Percentiles rank a stretch among this genome's conserved stretches.
phyloP scores from a whole-genome alignment of 805 yeast genomes.

The Candida tibetensis region DNA sequence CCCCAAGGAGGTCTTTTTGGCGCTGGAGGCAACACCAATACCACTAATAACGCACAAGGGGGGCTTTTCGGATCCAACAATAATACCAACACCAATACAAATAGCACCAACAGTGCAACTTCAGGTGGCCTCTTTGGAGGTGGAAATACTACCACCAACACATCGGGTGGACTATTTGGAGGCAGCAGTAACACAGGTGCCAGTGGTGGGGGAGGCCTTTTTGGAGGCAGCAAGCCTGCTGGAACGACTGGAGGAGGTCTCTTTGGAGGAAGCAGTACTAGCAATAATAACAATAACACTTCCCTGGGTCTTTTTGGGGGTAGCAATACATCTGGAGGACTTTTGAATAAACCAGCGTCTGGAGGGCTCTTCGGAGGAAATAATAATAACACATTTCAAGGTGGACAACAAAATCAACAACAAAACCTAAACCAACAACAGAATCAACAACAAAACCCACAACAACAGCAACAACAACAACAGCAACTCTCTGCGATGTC shows the following conservation, averaged over 20 bases:
- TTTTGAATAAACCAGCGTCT: constrained; percentile 7
- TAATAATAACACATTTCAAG: neutral
- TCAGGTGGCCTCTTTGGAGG: constrained; percentile 10
- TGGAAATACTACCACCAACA: constrained; percentile 3
- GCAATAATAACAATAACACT: constrained; percentile 8
- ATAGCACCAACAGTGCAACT: neutral
- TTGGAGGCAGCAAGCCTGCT: constrained; percentile 11
- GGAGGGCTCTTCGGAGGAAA: constrained; percentile 9
- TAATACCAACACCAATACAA: constrained; percentile 5
- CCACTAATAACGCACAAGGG: neutral
- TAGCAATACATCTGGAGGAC: neutral
- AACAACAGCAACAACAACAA: constrained; percentile 42
- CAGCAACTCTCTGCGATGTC: constrained; percentile 68
- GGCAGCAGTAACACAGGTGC: constrained; percentile 7
- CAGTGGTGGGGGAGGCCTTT: constrained; percentile 8
- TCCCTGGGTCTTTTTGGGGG: neutral
- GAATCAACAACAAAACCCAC: constrained; percentile 26
- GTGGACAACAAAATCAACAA: neutral
- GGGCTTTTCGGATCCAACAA: constrained; percentile 10
- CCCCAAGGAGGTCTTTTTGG: constrained; percentile 9
- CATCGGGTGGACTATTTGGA: constrained; percentile 13
- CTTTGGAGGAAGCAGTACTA: constrained; percentile 8
- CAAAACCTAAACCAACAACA: constrained; percentile 2
- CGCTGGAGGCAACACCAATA: constrained; percentile 1
- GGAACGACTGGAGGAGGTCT: constrained; percentile 6